phyloP scores from a whole-genome alignment of 768 basidiomycete genomes.

The Termitomyces sp. region DNA sequence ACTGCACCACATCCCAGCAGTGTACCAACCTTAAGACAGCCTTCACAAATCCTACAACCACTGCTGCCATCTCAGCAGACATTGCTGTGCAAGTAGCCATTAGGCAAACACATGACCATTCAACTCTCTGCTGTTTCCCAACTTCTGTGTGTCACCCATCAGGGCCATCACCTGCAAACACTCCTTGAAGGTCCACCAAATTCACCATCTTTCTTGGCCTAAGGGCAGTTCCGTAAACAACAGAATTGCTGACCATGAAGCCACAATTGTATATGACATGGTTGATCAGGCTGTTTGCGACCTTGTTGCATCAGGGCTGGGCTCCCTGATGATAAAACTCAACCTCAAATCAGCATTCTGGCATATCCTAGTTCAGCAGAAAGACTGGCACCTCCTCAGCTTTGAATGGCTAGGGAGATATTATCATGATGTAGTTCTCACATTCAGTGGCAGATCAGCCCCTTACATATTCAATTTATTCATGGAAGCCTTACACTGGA shows the following conservation, averaged over 20 bases:
- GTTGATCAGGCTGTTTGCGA: too few relatives aligned
- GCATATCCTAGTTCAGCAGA: constrained; percentile 28
- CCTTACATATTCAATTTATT: constrained; percentile 3
- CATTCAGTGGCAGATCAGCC: constrained; percentile 29
- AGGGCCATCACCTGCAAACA: constrained; percentile 22
- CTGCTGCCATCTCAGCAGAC: constrained; percentile 3
- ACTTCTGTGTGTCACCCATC: constrained; percentile 23
- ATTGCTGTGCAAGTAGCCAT: neutral
- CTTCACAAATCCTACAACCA: constrained; percentile 11
- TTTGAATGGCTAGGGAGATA: constrained; percentile 25
- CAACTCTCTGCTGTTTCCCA: constrained; percentile 11
- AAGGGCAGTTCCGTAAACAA: constrained; percentile 1
- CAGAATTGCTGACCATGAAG: constrained; percentile 27
- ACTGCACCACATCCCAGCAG: constrained; percentile 5
- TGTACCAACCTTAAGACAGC: constrained; percentile 26
- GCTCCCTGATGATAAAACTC: constrained; percentile 30
- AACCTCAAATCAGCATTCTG: constrained; percentile 35
- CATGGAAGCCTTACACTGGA: neutral
- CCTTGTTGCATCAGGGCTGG: neutral
- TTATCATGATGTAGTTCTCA: constrained; percentile 29
- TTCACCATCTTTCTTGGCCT: constrained; percentile 24
- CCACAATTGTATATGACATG: constrained; percentile 14
- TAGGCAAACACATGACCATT: constrained; percentile 18
- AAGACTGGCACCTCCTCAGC: constrained; percentile 31
- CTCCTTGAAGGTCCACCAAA: constrained; percentile 20